phyloP scores from a whole-genome alignment of 139 green algal species.

The Nannochloris sp. region DNA sequence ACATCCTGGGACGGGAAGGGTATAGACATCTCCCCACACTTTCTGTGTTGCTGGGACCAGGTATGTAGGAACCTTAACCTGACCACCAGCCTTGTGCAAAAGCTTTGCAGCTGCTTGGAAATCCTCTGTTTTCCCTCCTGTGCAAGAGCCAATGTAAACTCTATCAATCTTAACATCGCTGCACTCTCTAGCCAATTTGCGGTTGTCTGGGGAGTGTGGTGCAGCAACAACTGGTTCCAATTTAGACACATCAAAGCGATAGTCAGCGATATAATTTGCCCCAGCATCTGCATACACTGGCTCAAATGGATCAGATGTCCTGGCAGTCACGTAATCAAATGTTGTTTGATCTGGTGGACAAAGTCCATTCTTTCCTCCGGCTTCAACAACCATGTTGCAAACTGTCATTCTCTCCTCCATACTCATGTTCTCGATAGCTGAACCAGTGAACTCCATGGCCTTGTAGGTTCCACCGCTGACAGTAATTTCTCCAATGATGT shows the following conservation, averaged over 20 bases:
- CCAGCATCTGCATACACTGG: slow-evolving; percentile 62
- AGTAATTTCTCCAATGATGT: slow-evolving; percentile 94
- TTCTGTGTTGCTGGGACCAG: slow-evolving; percentile 93
- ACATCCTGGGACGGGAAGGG: slow-evolving; percentile 77
- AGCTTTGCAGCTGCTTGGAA: slow-evolving; percentile 84
- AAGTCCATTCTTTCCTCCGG: slow-evolving; percentile 62
- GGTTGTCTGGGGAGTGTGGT: slow-evolving; percentile 93
- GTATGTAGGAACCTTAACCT: slow-evolving; percentile 92
- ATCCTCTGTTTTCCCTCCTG: slow-evolving; percentile 93
- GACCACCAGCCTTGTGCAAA: slow-evolving; percentile 61
- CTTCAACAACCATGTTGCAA: slow-evolving; percentile 97
- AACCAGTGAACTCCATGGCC: slow-evolving; percentile 84
- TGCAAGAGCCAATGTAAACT: slow-evolving; percentile 87
- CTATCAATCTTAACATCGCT: slow-evolving; percentile 80
- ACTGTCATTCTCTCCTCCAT: slow-evolving; percentile 98
- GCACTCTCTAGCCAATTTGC: slow-evolving; percentile 81
- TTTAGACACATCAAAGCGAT: slow-evolving; percentile 86
- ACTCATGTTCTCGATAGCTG: slow-evolving; percentile 74
- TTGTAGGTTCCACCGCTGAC: slow-evolving; percentile 70
- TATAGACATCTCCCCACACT: slow-evolving; percentile 93
- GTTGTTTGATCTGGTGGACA: slow-evolving; percentile 79
- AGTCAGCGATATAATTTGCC: slow-evolving; percentile 49
- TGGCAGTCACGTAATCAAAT: slow-evolving; percentile 80
- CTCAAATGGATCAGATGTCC: slow-evolving; percentile 69
- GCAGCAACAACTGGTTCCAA: slow-evolving; percentile 88